phyloP scores from a whole-genome alignment of 768 basidiomycete species.

The Naematelia encephala region DNA sequence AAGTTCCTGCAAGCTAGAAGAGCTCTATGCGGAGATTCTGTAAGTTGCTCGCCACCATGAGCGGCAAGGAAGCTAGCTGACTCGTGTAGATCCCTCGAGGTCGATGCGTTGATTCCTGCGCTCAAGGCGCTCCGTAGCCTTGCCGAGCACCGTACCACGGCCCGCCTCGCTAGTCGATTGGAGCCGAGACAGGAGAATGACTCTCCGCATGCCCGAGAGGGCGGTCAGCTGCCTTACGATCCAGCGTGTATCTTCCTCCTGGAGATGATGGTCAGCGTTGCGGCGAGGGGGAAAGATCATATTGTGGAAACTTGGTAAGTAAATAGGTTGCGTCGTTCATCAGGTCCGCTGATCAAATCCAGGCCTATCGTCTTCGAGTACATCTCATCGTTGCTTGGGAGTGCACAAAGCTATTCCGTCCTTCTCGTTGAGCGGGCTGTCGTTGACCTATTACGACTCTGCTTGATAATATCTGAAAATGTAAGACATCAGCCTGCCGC shows the following conservation, averaged over 20 bases:
- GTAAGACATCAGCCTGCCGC: constrained; percentile 53
- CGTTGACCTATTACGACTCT: constrained; percentile 79
- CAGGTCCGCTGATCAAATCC: background rate
- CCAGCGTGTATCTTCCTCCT: constrained; percentile 91
- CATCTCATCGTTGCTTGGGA: constrained; percentile 71
- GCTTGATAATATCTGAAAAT: constrained; percentile 72
- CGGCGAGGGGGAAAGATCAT: constrained; percentile 68
- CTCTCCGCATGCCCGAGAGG: constrained; percentile 23
- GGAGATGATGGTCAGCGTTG: constrained; percentile 90
- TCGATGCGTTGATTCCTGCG: constrained; percentile 76
- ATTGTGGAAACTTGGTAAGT: constrained; percentile 86
- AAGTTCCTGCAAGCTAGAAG: constrained; percentile 85
- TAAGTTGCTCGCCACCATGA: constrained; percentile 53
- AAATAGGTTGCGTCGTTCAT: background rate
- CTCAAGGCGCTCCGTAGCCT: constrained; percentile 82
- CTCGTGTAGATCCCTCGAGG: constrained; percentile 64
- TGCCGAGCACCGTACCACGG: constrained; percentile 84
- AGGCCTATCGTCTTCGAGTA: constrained; percentile 97
- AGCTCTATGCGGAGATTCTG: constrained; percentile 91
- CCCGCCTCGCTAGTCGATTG: constrained; percentile 49
- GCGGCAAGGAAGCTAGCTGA: background rate
- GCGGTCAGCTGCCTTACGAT: constrained; percentile 75
- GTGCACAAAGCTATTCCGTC: constrained; percentile 77
- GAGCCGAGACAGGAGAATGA: constrained; percentile 29
- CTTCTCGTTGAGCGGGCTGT: constrained; percentile 91